Evolutionary conservation across 345 rosid species (phyloP), one percentile per base, ranked within the genome.

Genomic region (Litchi chinensis): DNA sequence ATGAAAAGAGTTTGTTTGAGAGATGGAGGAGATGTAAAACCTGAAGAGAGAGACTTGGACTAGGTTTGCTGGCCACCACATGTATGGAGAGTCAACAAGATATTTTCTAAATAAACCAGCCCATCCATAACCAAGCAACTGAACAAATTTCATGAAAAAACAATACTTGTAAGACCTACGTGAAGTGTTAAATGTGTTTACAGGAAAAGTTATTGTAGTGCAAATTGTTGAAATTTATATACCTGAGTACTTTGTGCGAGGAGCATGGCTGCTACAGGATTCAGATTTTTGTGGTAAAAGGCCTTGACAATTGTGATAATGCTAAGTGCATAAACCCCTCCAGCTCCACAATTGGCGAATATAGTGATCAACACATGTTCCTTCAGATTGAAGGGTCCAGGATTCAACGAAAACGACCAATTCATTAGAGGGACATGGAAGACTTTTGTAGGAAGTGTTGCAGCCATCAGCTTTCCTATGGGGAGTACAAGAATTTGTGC

Each of bases 51-150:
- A 86, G 68, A 86, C 89, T 82, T 88, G 86, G 39, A 83, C 87
- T 39, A 89, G 82, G 80, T 84, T 84, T 15, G 81, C 70, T 44
- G 92, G 92, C 90, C 90, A 89, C 89, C 92, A 89, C 89, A 89
- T 87, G 84, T 84, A 82, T 13, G 88, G 90, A 60, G 88, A 84
- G 63, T 89, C 90, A 52, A 89, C 92, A 0, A 89, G 79, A 64
- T 71, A 76, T 44, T 78, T 85, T 16, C 89, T 85, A 83, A 86
- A 89, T 71, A 89, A 66, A 13, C 90, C 90, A 18, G 90, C 92
- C 87, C 89, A 87, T 71, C 92, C 92, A 67, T 88, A 88, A n/a
- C 91, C 91, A 59, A 88, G 68, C 81, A 89, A 68, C 92, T 89
- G 71, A 32, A 24, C 5, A n/a, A 21, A 40, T 10, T 8, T 9